Conservation (phyloP, 1,139 yeast genomes). For the Spathaspora sp. region DNA sequence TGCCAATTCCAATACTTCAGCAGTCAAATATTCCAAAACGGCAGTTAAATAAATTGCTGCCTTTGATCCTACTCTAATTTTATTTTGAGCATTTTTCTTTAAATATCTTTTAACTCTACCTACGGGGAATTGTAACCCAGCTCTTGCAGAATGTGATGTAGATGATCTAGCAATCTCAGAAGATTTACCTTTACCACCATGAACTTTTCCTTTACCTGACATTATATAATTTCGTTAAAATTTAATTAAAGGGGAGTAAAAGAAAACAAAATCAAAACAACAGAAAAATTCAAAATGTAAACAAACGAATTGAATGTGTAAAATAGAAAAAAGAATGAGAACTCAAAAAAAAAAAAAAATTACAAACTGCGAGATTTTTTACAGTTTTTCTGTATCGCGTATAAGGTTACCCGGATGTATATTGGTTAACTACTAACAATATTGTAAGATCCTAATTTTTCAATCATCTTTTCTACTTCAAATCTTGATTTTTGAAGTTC, state of each 20-base stretch:
- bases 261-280: constrained; percentile 4
- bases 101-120: constrained; percentile 97
- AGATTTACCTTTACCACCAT: constrained; percentile 95
- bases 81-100: constrained; percentile 88
- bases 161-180: constrained; percentile 64
- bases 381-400: not conserved
- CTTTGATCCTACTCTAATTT: constrained; percentile 94
- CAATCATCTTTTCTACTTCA: constrained; percentile 53
- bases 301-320: constrained; percentile 7
- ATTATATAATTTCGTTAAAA: constrained; percentile 20
- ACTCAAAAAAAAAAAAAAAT: constrained; percentile 6
- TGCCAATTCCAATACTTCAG: constrained; percentile 97
- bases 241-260: not conserved
- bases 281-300: constrained; percentile 5
- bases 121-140: constrained; percentile 97
- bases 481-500: constrained; percentile 56
- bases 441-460: constrained; percentile 43
- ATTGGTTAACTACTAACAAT: constrained; percentile 34
- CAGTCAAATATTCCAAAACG: constrained; percentile 94
- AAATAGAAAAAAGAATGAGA: constrained; percentile 6
- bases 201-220: constrained; percentile 89
- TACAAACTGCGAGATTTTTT: not conserved
- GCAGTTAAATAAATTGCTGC: constrained; percentile 97
- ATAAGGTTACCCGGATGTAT: constrained; percentile 1
- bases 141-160: constrained; percentile 93